Evolutionary conservation across 345 rosid species (phyloP).

Genomic region (Pistacia atlantica): DNA sequence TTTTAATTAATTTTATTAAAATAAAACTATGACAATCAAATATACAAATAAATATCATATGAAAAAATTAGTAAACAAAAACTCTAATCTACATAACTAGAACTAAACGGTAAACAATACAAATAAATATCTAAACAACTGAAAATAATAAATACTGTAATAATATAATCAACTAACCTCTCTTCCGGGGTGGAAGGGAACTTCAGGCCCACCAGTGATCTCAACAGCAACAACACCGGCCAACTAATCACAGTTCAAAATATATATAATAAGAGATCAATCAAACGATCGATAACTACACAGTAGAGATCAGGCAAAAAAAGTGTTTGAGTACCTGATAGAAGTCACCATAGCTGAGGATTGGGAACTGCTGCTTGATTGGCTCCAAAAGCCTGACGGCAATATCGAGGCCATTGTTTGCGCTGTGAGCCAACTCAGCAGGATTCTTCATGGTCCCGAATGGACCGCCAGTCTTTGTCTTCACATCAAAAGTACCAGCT

Average conservation of each 20-base stretch:
- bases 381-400: constrained; percentile 89
- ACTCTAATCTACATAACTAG: too few relatives aligned
- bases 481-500: constrained; percentile 87
- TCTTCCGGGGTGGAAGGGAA: constrained; percentile 96
- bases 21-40: too few relatives aligned
- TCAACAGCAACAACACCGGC: constrained; percentile 97
- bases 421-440: constrained; percentile 75
- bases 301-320: too few relatives aligned
- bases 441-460: constrained; percentile 81
- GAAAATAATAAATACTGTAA: too few relatives aligned
- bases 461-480: constrained; percentile 88
- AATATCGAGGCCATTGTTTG: constrained; percentile 84
- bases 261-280: not conserved
- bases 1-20: too few relatives aligned
- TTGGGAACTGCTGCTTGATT: constrained; percentile 80
- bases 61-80: too few relatives aligned
- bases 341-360: constrained; percentile 69
- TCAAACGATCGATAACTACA: not conserved
- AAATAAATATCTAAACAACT: too few relatives aligned
- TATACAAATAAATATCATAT: too few relatives aligned
- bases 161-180: constrained; percentile 47
- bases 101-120: too few relatives aligned
- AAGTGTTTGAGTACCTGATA: constrained; percentile 54
- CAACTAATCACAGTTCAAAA: constrained; percentile 40
- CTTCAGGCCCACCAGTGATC: constrained; percentile 94